These are phyloP conservation scores for Trypanosoma avium DNA, from an alignment of 208 protist genomes.

Conservation along the genomic window DNA sequence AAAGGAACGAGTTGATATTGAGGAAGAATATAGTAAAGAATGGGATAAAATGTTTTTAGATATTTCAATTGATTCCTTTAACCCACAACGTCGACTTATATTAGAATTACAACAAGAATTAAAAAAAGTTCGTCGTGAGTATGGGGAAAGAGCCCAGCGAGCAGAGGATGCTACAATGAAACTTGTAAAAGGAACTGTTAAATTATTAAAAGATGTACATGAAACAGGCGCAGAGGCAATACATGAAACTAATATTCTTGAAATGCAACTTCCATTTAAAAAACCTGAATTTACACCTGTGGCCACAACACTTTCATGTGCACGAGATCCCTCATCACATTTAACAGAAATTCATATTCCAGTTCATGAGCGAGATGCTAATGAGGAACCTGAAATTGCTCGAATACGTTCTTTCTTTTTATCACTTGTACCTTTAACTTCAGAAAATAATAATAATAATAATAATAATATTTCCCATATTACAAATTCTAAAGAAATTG, in stretches of 20 bases:
- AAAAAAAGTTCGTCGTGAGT: constrained; percentile 20
- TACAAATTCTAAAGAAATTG: background rate
- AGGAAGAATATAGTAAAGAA: constrained; percentile 25
- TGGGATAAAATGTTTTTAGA: constrained; percentile 24
- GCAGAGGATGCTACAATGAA: constrained; percentile 29
- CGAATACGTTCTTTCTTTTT: constrained; percentile 14
- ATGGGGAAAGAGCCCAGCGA: constrained; percentile 26
- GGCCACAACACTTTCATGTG: constrained; percentile 12
- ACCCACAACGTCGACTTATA: constrained; percentile 40
- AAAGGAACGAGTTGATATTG: constrained; percentile 19
- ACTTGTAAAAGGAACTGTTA: constrained; percentile 28
- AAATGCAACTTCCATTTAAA: constrained; percentile 21
- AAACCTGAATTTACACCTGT: background rate
- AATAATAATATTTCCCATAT: background rate
- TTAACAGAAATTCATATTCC: background rate
- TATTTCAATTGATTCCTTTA: constrained; percentile 36
- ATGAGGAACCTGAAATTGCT: constrained; percentile 12
- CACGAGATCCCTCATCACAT: background rate
- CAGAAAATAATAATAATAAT: background rate
- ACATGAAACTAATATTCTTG: constrained; percentile 32
- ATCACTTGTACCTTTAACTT: background rate
- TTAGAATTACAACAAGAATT: constrained; percentile 28
- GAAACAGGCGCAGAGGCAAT: constrained; percentile 26
- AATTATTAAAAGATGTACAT: constrained; percentile 32
- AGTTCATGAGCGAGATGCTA: background rate